Evolutionary conservation across 1,284 basidiomycete species (phyloP).

Genomic region (Ceratobasidium sp.): DNA sequence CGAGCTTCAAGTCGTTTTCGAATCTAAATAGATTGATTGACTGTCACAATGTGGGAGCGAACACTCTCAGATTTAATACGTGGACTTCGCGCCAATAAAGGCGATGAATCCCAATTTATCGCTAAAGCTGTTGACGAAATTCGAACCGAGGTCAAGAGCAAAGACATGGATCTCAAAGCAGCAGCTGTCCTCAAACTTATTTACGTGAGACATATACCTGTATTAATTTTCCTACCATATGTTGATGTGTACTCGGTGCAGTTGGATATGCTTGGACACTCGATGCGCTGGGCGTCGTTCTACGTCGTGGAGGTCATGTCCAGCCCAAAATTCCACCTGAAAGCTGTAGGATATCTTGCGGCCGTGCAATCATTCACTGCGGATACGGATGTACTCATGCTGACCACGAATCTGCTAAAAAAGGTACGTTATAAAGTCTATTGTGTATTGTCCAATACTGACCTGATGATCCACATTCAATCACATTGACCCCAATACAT

Average conservation of each 20-base stretch:
- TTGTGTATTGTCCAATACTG: constrained; percentile 23
- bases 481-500: background rate
- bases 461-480: too few species aligned
- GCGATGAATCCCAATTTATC: constrained; percentile 82
- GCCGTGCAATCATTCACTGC: constrained; percentile 91
- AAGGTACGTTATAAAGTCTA: constrained; percentile 67
- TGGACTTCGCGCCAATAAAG: constrained; percentile 83
- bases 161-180: constrained; percentile 97
- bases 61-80: constrained; percentile 92
- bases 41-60: constrained; percentile 81
- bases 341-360: constrained; percentile 95
- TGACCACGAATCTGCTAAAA: constrained; percentile 97
- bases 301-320: constrained; percentile 99
- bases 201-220: constrained; percentile 70
- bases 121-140: constrained; percentile 85
- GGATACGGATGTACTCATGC: constrained; percentile 96
- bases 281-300: constrained; percentile 90
- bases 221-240: background rate
- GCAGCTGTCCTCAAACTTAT: constrained; percentile 94
- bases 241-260: constrained; percentile 47
- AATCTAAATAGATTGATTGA: background rate
- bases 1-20: background rate
- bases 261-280: constrained; percentile 93
- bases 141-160: constrained; percentile 85
- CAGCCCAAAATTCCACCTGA: constrained; percentile 87